Evolutionary conservation across 331 rosid species (phyloP).

Genomic region (Quercus phellos): DNA sequence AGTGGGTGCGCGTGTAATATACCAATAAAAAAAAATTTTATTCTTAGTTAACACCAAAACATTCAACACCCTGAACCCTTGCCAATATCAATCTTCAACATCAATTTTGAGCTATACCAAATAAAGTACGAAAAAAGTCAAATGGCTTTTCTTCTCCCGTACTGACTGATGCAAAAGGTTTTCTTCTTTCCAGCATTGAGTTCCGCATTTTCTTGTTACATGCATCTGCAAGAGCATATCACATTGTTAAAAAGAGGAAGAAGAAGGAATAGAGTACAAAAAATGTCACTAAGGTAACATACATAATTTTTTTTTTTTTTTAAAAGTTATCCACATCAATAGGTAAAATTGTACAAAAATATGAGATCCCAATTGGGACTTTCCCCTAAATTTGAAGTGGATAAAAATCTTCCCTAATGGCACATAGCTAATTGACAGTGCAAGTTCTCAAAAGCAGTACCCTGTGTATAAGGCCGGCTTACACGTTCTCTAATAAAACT

Average conservation of each 20-base stretch:
- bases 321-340: not conserved
- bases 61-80: not conserved
- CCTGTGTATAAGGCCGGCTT: not conserved
- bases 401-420: not conserved
- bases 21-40: too few relatives aligned
- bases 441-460: not conserved
- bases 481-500: not conserved
- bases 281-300: not conserved
- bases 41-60: slow-evolving; percentile 1
- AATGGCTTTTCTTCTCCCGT: slow-evolving; percentile 59
- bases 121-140: slow-evolving; percentile 62
- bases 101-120: slow-evolving; percentile 40
- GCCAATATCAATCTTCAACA: not conserved
- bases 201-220: slow-evolving; percentile 35
- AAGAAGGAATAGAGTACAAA: not conserved
- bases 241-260: slow-evolving; percentile 24
- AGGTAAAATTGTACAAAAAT: not conserved
- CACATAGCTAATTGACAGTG: not conserved
- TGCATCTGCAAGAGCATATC: slow-evolving; percentile 54
- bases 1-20: too few relatives aligned
- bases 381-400: not conserved
- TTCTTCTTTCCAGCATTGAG: slow-evolving; percentile 31
- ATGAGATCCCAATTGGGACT: not conserved
- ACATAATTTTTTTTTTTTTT: not conserved
- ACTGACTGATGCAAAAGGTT: slow-evolving; percentile 51